These are phyloP conservation scores for Rosa hybrid DNA, from an alignment of 331 rosid species.

Conservation along the genomic window DNA sequence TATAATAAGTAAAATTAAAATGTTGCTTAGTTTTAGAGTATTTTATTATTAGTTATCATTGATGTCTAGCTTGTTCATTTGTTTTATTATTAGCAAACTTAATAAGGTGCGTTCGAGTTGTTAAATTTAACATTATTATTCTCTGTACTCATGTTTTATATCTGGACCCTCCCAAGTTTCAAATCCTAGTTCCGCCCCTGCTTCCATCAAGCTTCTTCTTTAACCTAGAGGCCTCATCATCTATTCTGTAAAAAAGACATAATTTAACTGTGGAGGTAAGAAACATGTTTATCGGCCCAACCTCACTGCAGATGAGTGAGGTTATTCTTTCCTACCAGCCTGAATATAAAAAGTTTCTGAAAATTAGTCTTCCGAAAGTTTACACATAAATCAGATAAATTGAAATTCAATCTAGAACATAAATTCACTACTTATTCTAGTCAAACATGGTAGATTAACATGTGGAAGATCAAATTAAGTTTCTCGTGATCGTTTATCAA, in stretches of 20 bases:
- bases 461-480: neutral
- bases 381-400: neutral
- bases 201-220: constrained; percentile 69
- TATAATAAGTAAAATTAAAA: too few species aligned
- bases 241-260: constrained; percentile 62
- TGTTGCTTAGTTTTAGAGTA: too few species aligned
- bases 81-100: too few species aligned
- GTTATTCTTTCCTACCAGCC: neutral
- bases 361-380: neutral
- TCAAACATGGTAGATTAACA: neutral
- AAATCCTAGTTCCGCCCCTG: too few species aligned
- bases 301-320: neutral
- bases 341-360: neutral
- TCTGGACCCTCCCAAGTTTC: too few species aligned
- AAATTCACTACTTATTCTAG: constrained; percentile 4
- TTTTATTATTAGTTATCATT: too few species aligned
- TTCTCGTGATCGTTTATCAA: neutral
- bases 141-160: too few species aligned
- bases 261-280: neutral
- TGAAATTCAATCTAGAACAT: neutral
- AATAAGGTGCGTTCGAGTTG: too few species aligned
- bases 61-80: too few species aligned
- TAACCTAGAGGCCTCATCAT: constrained; percentile 64
- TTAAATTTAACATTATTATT: too few species aligned
- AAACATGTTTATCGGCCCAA: neutral